phyloP scores from a whole-genome alignment of 2,329 filamentous ascomycete genomes.

The Hypoxylon sp. region DNA sequence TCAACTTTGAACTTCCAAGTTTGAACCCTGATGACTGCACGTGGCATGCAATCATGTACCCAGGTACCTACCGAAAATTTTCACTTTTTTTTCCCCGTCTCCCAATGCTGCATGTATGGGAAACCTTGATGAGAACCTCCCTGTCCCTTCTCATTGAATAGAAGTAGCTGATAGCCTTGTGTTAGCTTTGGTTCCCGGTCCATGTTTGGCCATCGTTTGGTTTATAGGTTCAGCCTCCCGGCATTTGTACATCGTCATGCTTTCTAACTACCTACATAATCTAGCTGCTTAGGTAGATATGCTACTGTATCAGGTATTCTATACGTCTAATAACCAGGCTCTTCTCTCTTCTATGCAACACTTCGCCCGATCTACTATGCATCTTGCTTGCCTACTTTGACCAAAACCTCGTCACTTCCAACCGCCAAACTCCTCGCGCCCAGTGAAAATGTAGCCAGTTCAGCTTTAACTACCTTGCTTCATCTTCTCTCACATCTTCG shows the following conservation, averaged over 20 bases:
- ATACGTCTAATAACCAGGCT: constrained; percentile 5
- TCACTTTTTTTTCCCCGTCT: no score
- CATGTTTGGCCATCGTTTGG: neutral
- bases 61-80: constrained; percentile 6
- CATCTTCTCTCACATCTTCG: constrained; percentile 64
- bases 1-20: neutral
- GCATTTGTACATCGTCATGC: neutral
- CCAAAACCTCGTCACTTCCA: neutral
- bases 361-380: neutral
- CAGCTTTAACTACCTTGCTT: neutral
- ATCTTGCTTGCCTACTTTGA: neutral
- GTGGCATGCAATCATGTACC: constrained; percentile 8
- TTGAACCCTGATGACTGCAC: neutral
- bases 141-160: no score
- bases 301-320: neutral
- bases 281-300: neutral
- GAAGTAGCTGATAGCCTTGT: neutral
- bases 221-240: neutral
- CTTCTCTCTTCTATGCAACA: constrained; percentile 10
- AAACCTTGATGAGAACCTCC: no score
- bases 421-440: neutral
- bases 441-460: neutral
- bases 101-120: no score
- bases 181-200: neutral
- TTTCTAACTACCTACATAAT: neutral